These are phyloP conservation scores for Sphenostylis stenocarpa DNA, from an alignment of 306 rosid species.

Conservation along the genomic window DNA sequence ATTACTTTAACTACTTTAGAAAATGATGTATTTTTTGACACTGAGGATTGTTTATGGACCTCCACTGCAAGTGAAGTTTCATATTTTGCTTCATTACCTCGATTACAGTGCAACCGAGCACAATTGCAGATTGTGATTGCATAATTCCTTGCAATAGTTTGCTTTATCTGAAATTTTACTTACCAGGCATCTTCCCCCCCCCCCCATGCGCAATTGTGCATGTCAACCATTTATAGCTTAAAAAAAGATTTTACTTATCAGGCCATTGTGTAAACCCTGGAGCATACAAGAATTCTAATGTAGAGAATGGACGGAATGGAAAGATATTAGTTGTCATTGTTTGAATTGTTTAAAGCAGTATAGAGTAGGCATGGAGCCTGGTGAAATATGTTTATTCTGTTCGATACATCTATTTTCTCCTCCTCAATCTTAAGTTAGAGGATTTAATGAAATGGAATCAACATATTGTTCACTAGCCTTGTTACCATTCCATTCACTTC, in stretches of 20 bases:
- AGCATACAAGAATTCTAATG: background rate
- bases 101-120: background rate
- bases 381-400: background rate
- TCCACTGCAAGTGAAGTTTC: background rate
- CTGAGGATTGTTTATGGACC: background rate
- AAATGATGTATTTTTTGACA: conserved; percentile 4
- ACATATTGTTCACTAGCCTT: background rate
- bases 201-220: background rate
- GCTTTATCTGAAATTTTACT: background rate
- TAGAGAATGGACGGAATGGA: background rate
- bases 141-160: background rate
- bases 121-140: conserved; percentile 4
- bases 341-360: background rate
- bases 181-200: background rate
- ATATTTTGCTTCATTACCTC: conserved; percentile 20
- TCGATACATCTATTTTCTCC: background rate
- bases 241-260: background rate
- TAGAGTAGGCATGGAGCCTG: background rate
- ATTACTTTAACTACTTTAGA: conserved; percentile 1
- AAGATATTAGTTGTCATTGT: background rate
- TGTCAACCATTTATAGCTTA: background rate
- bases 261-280: background rate
- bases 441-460: background rate
- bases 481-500: background rate
- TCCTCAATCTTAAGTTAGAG: background rate